A percentile compares a stretch with the other conserved stretches of the same genome.
These are phyloP conservation scores for Dipteronia dyeriana DNA, from an alignment of 345 rosid species.

Conservation along the genomic window DNA sequence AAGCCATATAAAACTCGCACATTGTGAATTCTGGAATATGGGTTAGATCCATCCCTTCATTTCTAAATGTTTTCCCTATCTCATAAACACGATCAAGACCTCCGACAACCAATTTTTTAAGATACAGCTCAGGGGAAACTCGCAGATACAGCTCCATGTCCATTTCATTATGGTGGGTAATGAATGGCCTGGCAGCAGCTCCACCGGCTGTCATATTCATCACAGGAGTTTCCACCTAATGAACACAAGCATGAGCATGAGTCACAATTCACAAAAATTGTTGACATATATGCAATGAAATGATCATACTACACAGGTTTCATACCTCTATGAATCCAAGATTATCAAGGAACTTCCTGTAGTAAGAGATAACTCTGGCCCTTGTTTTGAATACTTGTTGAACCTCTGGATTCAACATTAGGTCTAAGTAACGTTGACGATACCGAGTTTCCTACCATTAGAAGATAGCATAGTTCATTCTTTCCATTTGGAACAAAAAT, in stretches of 20 bases:
- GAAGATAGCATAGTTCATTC: neutral
- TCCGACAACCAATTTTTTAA: neutral
- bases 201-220: neutral
- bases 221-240: neutral
- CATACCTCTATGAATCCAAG: neutral
- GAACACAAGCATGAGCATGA: neutral
- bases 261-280: neutral
- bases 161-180: neutral
- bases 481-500: too few species aligned
- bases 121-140: neutral
- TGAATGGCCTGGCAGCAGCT: neutral
- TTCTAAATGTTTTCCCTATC: neutral
- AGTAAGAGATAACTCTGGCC: neutral
- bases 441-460: neutral
- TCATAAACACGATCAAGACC: neutral
- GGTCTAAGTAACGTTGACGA: constrained; percentile 1
- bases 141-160: neutral
- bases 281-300: neutral
- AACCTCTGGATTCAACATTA: neutral
- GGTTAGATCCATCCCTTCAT: neutral
- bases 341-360: neutral
- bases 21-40: neutral
- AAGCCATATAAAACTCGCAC: neutral
- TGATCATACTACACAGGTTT: neutral
- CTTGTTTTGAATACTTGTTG: neutral